phyloP scores from a whole-genome alignment of 2,329 filamentous ascomycete genomes.

The Colletotrichum musicola region DNA sequence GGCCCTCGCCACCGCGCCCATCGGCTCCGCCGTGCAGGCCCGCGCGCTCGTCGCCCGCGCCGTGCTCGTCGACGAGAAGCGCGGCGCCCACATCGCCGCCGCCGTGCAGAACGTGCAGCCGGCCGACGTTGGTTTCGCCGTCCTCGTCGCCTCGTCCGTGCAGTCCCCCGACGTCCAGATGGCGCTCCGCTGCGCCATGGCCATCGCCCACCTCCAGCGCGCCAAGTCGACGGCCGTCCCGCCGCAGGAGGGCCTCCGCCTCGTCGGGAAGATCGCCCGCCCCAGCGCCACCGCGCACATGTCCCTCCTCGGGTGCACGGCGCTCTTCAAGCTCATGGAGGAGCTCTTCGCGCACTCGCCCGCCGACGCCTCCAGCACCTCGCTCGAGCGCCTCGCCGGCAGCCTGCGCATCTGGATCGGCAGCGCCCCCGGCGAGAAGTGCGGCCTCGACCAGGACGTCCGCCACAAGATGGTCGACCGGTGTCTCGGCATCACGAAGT shows the following conservation, averaged over 20 bases:
- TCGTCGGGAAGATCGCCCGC: slow-evolving; percentile 64
- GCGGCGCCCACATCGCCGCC: slow-evolving; percentile 67
- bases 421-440: slow-evolving; percentile 62
- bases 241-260: slow-evolving; percentile 57
- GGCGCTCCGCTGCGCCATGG: slow-evolving; percentile 71
- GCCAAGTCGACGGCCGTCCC: slow-evolving; percentile 52
- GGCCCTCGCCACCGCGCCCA: slow-evolving; percentile 80
- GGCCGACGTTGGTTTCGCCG: slow-evolving; percentile 23
- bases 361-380: slow-evolving; percentile 59
- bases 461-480: slow-evolving; percentile 67
- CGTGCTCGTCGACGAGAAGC: slow-evolving; percentile 66
- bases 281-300: slow-evolving; percentile 57
- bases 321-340: slow-evolving; percentile 70
- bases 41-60: slow-evolving; percentile 72
- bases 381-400: slow-evolving; percentile 69
- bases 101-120: slow-evolving; percentile 67
- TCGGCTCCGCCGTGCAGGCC: slow-evolving; percentile 78
- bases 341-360: slow-evolving; percentile 61
- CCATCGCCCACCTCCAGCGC: slow-evolving; percentile 69
- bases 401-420: slow-evolving; percentile 73
- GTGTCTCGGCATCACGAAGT: slow-evolving; percentile 68
- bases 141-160: slow-evolving; percentile 59
- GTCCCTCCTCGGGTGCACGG: slow-evolving; percentile 71
- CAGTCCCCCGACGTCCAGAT: slow-evolving; percentile 66
- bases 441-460: slow-evolving; percentile 64